Conservation (phyloP, 2,329 filamentous ascomycete genomes). For the Ceratocystis ficicola region DNA sequence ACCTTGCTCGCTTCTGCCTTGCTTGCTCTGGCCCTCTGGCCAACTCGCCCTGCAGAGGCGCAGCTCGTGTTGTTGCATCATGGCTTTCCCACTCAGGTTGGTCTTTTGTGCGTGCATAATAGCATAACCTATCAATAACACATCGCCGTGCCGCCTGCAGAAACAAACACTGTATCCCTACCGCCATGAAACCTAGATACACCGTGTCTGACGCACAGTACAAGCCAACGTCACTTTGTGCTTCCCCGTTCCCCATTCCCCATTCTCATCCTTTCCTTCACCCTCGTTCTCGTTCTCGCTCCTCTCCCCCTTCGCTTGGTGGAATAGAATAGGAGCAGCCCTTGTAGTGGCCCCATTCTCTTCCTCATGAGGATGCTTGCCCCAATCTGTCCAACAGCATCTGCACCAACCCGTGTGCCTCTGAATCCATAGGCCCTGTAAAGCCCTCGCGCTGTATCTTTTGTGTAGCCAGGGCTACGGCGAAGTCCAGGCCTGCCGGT, state of each 20-base stretch:
- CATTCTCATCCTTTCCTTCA: background rate
- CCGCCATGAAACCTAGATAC: no score
- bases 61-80: background rate
- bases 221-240: background rate
- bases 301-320: background rate
- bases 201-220: background rate
- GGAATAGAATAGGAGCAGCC: no score
- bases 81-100: background rate
- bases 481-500: slow-evolving; percentile 43
- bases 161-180: background rate
- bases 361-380: background rate
- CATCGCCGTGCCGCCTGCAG: background rate
- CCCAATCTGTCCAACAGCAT: background rate
- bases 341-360: no score
- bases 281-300: background rate
- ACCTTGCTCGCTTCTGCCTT: no score
- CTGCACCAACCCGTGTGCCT: slow-evolving; percentile 6
- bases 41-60: slow-evolving; percentile 5
- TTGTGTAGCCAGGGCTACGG: slow-evolving; percentile 52
- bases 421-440: slow-evolving; percentile 34
- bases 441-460: slow-evolving; percentile 61
- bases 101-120: background rate
- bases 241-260: background rate
- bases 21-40: no score
- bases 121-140: background rate